These are phyloP conservation scores for Exsudoporus frostii DNA, from an alignment of 768 basidiomycete genomes.

Conservation along the genomic window DNA sequence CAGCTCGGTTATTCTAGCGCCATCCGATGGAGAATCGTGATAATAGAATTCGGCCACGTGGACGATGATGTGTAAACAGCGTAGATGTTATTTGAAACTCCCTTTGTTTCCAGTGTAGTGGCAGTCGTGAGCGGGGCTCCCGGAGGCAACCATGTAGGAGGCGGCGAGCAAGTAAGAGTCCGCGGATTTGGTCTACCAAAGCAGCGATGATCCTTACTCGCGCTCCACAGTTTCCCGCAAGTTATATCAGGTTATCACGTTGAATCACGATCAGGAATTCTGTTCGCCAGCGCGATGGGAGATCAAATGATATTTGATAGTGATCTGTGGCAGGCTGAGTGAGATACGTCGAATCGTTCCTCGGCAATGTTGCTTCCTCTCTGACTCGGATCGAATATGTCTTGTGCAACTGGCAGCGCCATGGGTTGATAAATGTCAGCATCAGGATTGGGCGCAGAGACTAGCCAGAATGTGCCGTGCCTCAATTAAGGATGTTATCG, in stretches of 20 bases:
- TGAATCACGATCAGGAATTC: neutral
- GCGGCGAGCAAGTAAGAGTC: constrained; percentile 12
- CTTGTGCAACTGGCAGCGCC: neutral
- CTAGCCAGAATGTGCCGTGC: constrained; percentile 16
- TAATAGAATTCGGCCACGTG: constrained; percentile 20
- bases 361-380: neutral
- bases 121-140: neutral
- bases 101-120: constrained; percentile 1
- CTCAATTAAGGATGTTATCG: constrained; percentile 27
- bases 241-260: neutral
- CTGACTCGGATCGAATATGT: constrained; percentile 3
- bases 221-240: constrained; percentile 1
- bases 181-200: constrained; percentile 14
- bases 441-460: constrained; percentile 12
- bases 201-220: constrained; percentile 3
- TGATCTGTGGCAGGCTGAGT: constrained; percentile 4
- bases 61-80: constrained; percentile 1
- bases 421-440: constrained; percentile 11
- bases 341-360: neutral
- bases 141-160: constrained; percentile 1
- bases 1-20: neutral
- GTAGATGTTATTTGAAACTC: neutral
- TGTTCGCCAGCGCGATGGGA: constrained; percentile 1
- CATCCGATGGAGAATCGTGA: constrained; percentile 20
- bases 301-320: constrained; percentile 8